These are phyloP conservation scores for Geosmithia flava DNA, from an alignment of 2,329 filamentous ascomycete species.

Conservation along the genomic window DNA sequence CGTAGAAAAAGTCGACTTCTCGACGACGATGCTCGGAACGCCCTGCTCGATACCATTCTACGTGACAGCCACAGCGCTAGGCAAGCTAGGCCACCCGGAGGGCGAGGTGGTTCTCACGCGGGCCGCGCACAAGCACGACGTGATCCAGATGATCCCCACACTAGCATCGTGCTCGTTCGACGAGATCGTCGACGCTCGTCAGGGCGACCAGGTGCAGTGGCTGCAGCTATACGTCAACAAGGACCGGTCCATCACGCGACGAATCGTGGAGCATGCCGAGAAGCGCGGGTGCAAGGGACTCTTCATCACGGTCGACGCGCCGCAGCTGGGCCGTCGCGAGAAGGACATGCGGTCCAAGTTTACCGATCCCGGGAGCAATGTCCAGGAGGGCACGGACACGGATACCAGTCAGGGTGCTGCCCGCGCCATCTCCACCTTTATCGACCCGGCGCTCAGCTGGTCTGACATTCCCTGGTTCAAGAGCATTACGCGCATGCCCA, in stretches of 20 bases:
- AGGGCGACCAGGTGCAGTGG: constrained; percentile 83
- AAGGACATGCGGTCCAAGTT: constrained; percentile 98
- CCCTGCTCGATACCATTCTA: constrained; percentile 84
- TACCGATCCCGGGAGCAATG: constrained; percentile 67
- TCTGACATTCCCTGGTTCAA: constrained; percentile 90
- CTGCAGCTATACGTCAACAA: constrained; percentile 97
- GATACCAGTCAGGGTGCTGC: constrained; percentile 89
- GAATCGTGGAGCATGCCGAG: constrained; percentile 87
- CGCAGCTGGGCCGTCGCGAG: constrained; percentile 85
- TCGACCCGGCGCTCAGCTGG: constrained; percentile 90
- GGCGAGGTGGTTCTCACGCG: constrained; percentile 86
- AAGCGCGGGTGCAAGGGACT: constrained; percentile 83
- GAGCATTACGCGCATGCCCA: constrained; percentile 84
- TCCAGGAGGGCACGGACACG: constrained; percentile 64
- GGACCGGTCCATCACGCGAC: constrained; percentile 78
- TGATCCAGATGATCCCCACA: constrained; percentile 98
- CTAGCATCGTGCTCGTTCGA: constrained; percentile 95
- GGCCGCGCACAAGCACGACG: constrained; percentile 72
- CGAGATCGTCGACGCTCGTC: constrained; percentile 79
- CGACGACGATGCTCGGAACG: constrained; percentile 87
- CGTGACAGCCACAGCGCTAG: constrained; percentile 88
- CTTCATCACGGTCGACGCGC: constrained; percentile 97
- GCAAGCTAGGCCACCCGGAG: constrained; percentile 87
- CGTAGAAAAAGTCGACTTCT: constrained; percentile 75
- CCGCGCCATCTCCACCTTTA: constrained; percentile 89